Base-by-base conservation (phyloP, 2,329 filamentous ascomycete genomes). In the Cryphonectria japonica region DNA sequence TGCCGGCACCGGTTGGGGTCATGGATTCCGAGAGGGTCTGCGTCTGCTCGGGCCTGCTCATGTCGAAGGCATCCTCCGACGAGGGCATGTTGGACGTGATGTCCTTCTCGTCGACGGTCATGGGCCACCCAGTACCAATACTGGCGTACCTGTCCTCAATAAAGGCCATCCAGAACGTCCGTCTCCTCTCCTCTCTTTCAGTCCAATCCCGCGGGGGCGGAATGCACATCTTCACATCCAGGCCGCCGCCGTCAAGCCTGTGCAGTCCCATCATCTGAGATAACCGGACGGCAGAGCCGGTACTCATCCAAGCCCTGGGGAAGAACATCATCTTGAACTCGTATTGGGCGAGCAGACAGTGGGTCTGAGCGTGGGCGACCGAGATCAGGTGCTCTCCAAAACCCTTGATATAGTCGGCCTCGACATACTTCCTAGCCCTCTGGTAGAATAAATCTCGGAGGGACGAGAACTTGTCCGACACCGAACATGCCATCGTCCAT, bases 311-410 rank as follows among this genome's bases (percentile, higher is more conserved):
- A 0, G 96, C 96, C 75, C 96, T 86, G 1, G 96, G 95, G 76
- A 98, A 98, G 80, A 94, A 97, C 93, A 98, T 97, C 87, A 93
- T 92, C 82, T 95, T 97, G 85, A 98, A 98, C 80, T 99, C 96
- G 77, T 97, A 98, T 0, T 88, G 90, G 7, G 91, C 89, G 64
- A 97, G 85, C 29, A 98, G 83, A 37, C 90, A 85, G 86, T 97
- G 97, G 0, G 93, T 89, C 79, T 99, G 96, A 66, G 92, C 93
- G 80, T 97, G 93, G 22, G 92, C 91, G 41, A 98, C 85, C 1
- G 92, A 95, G 75, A 98, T 92, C 79, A 97, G 92, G 75, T 91
- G 87, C 80, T 98, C 95, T 68, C 96, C 96, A 75, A 95, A 94
- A 4, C 95, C 95, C 79, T 93, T 96, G 85, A 98, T 91, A 80